Evolutionary conservation across 495 filamentous ascomycete species (phyloP).

Genomic region (Penicillium cataractarum): DNA sequence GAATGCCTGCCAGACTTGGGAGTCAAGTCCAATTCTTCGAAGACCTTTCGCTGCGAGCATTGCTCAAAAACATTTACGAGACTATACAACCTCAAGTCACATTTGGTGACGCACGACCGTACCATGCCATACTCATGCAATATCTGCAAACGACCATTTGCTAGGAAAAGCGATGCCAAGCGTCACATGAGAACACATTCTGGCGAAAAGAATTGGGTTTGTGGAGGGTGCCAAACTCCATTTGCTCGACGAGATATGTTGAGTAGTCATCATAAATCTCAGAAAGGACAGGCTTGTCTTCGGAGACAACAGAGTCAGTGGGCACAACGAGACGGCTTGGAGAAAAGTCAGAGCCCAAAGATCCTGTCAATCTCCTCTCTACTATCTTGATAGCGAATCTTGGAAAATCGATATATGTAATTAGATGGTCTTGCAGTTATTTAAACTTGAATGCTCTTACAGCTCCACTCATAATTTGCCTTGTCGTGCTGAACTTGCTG

Average conservation of each 20-base stretch:
- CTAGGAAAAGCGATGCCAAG: constrained; percentile 2
- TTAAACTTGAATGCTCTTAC: no score
- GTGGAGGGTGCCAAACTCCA: neutral
- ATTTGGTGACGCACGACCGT: neutral
- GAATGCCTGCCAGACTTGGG: neutral
- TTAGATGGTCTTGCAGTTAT: neutral
- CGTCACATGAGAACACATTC: constrained; percentile 4
- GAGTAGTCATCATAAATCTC: neutral
- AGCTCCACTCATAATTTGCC: no score
- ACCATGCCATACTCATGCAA: neutral
- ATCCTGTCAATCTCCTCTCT: neutral
- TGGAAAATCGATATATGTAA: neutral
- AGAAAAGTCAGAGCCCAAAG: neutral
- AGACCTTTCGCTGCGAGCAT: neutral
- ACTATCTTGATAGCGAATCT: neutral
- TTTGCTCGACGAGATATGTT: constrained; percentile 1
- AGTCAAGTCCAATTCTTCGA: neutral
- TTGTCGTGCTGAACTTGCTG: no score
- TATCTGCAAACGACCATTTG: neutral
- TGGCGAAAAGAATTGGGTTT: neutral
- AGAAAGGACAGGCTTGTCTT: neutral
- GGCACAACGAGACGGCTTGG: neutral
- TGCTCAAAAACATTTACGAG: neutral
- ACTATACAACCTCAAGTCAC: constrained; percentile 3
- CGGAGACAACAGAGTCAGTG: neutral